These are phyloP conservation scores for Nitzschia sp. DNA, from an alignment of 108 stramenopile species.

Conservation along the genomic window DNA sequence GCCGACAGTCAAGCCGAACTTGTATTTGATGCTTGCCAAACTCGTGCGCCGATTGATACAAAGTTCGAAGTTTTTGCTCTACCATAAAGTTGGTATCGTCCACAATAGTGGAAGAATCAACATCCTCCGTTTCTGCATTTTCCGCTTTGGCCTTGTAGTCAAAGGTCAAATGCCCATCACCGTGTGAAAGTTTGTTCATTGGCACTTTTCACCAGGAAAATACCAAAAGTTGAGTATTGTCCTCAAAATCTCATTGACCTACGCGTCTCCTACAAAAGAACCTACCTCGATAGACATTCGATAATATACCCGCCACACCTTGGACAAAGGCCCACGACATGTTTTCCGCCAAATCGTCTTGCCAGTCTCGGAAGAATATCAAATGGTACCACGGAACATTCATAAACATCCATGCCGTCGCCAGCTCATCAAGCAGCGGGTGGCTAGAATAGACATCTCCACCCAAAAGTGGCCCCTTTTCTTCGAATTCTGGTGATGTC, in stretches of 20 bases:
- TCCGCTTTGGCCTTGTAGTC: neutral
- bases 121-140: neutral
- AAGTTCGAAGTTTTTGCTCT: constrained; percentile 13
- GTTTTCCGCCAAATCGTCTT: constrained; percentile 28
- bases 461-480: constrained; percentile 24
- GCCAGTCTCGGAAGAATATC: constrained; percentile 18
- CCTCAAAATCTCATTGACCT: too few species aligned
- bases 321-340: constrained; percentile 29
- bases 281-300: constrained; percentile 24
- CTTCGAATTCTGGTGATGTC: constrained; percentile 11
- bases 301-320: constrained; percentile 16
- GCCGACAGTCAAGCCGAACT: constrained; percentile 19
- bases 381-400: constrained; percentile 7
- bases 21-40: constrained; percentile 27
- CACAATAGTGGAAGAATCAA: neutral
- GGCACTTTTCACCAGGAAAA: neutral
- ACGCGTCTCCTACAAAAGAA: too few species aligned
- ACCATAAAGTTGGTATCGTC: constrained; percentile 20
- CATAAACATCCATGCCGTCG: constrained; percentile 27
- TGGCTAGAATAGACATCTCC: constrained; percentile 21
- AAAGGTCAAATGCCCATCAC: constrained; percentile 4
- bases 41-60: constrained; percentile 25
- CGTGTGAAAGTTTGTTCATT: neutral
- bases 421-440: constrained; percentile 22
- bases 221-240: neutral